Conservation (phyloP, 495 filamentous ascomycete genomes). For the Tuber umbilicatum region DNA sequence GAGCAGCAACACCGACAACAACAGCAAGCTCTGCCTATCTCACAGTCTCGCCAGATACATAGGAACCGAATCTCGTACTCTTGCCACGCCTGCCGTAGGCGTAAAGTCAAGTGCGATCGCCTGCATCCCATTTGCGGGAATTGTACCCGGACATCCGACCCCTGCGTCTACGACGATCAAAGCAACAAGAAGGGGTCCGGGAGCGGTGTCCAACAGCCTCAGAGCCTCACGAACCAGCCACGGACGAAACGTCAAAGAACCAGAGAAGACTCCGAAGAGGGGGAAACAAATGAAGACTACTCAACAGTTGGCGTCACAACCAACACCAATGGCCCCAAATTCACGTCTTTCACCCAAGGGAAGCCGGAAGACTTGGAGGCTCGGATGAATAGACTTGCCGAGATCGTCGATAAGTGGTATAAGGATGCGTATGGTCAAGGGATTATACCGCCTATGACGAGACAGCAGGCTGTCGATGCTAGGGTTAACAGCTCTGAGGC, state of each 20-base stretch:
- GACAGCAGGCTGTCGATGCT: neutral
- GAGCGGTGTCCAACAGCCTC: constrained; percentile 8
- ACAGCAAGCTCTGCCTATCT: constrained; percentile 7
- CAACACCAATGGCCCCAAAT: neutral
- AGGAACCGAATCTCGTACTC: constrained; percentile 40
- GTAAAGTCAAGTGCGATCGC: constrained; percentile 66
- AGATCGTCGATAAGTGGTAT: constrained; percentile 39
- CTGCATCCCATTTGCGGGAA: constrained; percentile 59
- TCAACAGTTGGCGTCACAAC: neutral
- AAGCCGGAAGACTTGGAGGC: constrained; percentile 36
- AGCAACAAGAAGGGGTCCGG: constrained; percentile 17
- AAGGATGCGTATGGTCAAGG: constrained; percentile 32
- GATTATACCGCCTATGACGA: neutral
- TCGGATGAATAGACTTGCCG: constrained; percentile 33
- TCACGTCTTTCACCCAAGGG: constrained; percentile 1
- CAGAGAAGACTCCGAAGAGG: constrained; percentile 15
- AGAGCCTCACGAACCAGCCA: neutral
- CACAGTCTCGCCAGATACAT: constrained; percentile 38
- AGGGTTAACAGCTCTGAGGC: neutral
- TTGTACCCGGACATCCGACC: constrained; percentile 49
- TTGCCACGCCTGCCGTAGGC: constrained; percentile 51
- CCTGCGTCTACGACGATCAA: constrained; percentile 35
- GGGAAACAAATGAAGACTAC: constrained; percentile 14
- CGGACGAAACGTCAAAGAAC: constrained; percentile 16
- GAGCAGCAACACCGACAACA: constrained; percentile 3